These are phyloP conservation scores for Paralagenidium karlingii DNA, from an alignment of 352 stramenopile species.

Conservation along the genomic window DNA sequence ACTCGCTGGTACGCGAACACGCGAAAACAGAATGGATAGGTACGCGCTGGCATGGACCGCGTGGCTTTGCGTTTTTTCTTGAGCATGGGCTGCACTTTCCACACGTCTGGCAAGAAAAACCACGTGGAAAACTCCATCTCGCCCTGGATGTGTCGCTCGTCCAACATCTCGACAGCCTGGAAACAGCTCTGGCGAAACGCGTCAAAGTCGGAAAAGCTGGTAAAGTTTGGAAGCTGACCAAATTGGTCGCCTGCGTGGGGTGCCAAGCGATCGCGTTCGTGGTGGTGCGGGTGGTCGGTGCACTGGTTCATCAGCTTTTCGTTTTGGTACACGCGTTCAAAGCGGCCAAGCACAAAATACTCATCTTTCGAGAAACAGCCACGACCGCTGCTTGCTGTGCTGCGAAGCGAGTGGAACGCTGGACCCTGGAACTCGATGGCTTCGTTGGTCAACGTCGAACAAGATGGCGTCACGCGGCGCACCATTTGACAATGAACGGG, in stretches of 20 bases:
- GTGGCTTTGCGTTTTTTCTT: constrained; percentile 47
- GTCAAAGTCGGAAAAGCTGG: constrained; percentile 26
- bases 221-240: constrained; percentile 19
- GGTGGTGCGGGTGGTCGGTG: too few species aligned
- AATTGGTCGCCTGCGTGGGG: constrained; percentile 30
- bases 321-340: constrained; percentile 64
- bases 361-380: constrained; percentile 19
- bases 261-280: too few species aligned
- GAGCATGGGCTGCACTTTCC: constrained; percentile 80
- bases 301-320: constrained; percentile 33
- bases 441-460: too few species aligned
- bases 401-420: too few species aligned
- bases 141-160: constrained; percentile 20
- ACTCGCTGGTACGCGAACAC: constrained; percentile 6
- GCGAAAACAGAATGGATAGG: not conserved
- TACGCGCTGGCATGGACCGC: not conserved
- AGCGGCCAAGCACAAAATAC: constrained; percentile 61
- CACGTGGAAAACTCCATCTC: constrained; percentile 30
- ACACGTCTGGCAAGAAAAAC: constrained; percentile 81
- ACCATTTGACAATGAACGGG: constrained; percentile 48
- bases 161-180: constrained; percentile 71
- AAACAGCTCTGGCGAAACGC: constrained; percentile 68
- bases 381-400: too few species aligned
- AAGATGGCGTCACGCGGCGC: too few species aligned
- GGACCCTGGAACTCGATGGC: too few species aligned